Evolutionary conservation across 306 rosid genomes (phyloP), one percentile per base, ranked within the genome.

Genomic region (Vicia villosa): DNA sequence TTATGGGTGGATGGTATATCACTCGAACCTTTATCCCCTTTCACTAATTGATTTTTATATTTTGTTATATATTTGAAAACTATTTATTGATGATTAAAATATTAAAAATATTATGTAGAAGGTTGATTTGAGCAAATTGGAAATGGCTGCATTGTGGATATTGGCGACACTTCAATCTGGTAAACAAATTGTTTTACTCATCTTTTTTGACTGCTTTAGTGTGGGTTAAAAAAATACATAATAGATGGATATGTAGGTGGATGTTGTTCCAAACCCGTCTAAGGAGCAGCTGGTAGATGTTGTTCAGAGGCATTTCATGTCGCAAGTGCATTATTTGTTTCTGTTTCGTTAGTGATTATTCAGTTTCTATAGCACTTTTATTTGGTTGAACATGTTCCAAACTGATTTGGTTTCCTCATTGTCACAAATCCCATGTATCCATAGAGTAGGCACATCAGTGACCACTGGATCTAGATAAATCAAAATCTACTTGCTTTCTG

Each of bases 301-400:
- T 54, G 98, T 92, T 63, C 96, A 89, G 84, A 87, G 96, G 89
- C 98, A 92, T 81, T 92, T 92, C 88, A 85, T 86, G 95, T 87
- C 98, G 1, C 98, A 87, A 95, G 98, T 89, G 13, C 66, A 15
- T 32, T 49, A 11, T 8, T 61, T 55, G 30, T 32, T 58, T 22
- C 28, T 47, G 20, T 55, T 54, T 56, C n/a, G 24, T 22, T 52
- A 10, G 65, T 40, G 37, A 37, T 74, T 59, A 30, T n/a, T 51
- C 10, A 4, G 51, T 57, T 78, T 21, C 40, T 46, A 2, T 11
- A 26, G 32, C 24, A 45, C 19, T 12, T 12, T 26, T 41, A 10
- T 40, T 10, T 38, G 10, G 26, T 10, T 75, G 62, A 66, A 49
- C 66, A 34, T 12, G 13, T 43, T 6, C n/a, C n/a, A n/a, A n/a